phyloP scores from a whole-genome alignment of 306 rosid species.

The Cicer chorassanicum region DNA sequence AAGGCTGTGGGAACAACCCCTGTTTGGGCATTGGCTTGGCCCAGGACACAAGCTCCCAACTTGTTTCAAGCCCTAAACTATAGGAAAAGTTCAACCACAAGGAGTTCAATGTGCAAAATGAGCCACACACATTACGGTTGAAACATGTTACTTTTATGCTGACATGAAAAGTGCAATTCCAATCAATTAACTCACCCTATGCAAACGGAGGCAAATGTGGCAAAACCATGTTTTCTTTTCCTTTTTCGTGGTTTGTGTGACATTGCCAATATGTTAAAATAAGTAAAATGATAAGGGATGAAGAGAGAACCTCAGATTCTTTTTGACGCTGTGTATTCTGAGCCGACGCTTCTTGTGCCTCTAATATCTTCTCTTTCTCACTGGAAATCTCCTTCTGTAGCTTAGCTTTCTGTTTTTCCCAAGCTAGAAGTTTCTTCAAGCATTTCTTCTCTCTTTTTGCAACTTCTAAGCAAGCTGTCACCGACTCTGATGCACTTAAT shows the following conservation, averaged over 20 bases:
- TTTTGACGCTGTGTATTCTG: slow-evolving; percentile 66
- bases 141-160: slow-evolving; percentile 18
- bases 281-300: neutral
- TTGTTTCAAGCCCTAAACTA: slow-evolving; percentile 25
- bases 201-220: slow-evolving; percentile 31
- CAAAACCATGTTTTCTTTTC: slow-evolving; percentile 27
- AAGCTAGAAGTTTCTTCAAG: slow-evolving; percentile 81
- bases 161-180: slow-evolving; percentile 29
- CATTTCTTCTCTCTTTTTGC: slow-evolving; percentile 89
- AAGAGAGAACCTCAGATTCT: slow-evolving; percentile 77
- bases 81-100: slow-evolving; percentile 4
- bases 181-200: slow-evolving; percentile 22
- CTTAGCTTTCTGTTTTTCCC: slow-evolving; percentile 93
- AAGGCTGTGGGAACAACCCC: slow-evolving; percentile 1
- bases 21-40: slow-evolving; percentile 6
- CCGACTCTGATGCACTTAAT: slow-evolving; percentile 93
- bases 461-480: slow-evolving; percentile 76
- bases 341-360: slow-evolving; percentile 61
- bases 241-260: slow-evolving; percentile 25
- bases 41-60: slow-evolving; percentile 21
- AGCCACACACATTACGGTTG: slow-evolving; percentile 14
- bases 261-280: slow-evolving; percentile 23
- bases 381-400: slow-evolving; percentile 75
- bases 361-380: slow-evolving; percentile 70
- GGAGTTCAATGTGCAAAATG: slow-evolving; percentile 22